Base-by-base conservation (phyloP, 2,329 filamentous ascomycete genomes). In the Apiospora phragmitis region DNA sequence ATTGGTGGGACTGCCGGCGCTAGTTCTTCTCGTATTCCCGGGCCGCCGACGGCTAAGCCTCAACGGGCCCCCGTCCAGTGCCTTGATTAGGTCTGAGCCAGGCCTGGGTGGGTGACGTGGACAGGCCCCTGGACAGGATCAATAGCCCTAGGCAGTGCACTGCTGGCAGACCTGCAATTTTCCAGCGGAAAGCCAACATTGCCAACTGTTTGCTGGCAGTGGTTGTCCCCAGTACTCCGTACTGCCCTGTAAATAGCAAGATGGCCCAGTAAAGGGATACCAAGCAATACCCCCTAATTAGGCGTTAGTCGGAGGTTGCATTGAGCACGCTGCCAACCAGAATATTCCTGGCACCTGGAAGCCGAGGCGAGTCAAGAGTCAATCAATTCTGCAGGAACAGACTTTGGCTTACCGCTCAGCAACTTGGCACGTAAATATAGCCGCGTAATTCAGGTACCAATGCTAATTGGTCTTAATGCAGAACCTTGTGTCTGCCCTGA, bases 1-100 rank as follows among this genome's bases (percentile, higher is more conserved):
- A n/a, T 38, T 38, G 9, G 55, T 62, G 55, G 55, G 38, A 62
- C 32, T 62, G 55, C 55, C 55, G 55, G 55, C 32, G 38, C 55
- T 62, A 62, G 55, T 38, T 21, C 29, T n/a, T n/a, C 55, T 62
- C 55, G 55, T 62, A 62, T 62, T 62, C 55, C 55, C 55, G 55
- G 55, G 55, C 55, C 55, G 55, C 55, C 55, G 55, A 62, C 55
- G 55, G 29, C 55, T 62, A 32, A 62, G 55, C 55, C 55, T 62
- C 55, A 62, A 62, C 55, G 55, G 55, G 18, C 32, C 55, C 55
- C 29, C 55, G 21, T 62, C 32, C 55, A n/a, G 8, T 59, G 51
- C 51, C 51, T 59, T 59, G 49, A 32, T 59, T 59, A 16, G 49
- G 11, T 12, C 49, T 29, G 24, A 14, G 6, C 11, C 11, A 29